Conservation (phyloP, 805 yeast genomes). For the Candida sanyiensis region DNA sequence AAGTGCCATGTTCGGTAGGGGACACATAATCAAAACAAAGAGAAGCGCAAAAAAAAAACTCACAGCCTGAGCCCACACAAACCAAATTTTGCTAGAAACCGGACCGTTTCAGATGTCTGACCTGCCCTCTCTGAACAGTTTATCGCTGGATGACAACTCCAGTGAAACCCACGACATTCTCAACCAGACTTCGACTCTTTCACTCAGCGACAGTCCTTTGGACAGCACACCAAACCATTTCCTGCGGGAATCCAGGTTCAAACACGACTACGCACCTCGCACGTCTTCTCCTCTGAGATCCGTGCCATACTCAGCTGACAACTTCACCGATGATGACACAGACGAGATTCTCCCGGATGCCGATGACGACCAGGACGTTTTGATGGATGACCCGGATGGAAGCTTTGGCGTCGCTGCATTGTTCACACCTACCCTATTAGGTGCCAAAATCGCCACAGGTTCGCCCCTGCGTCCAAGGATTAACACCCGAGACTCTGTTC, state of each 20-base stretch:
- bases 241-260: conserved; percentile 1
- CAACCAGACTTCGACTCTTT: neutral
- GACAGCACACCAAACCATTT: conserved; percentile 5
- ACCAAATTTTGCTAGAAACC: too few relatives aligned
- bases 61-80: too few relatives aligned
- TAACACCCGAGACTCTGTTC: neutral
- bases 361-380: conserved; percentile 8
- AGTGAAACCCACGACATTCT: conserved; percentile 1
- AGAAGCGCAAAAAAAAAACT: too few relatives aligned
- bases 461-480: conserved; percentile 10
- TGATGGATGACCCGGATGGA: conserved; percentile 10
- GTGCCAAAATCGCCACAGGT: conserved; percentile 23
- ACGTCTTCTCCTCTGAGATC: conserved; percentile 14
- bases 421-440: conserved; percentile 23
- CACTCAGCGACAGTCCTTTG: conserved; percentile 2
- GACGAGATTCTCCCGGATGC: conserved; percentile 1
- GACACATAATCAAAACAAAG: too few relatives aligned
- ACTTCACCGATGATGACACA: neutral
- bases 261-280: conserved; percentile 18
- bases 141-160: neutral
- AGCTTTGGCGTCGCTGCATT: conserved; percentile 4
- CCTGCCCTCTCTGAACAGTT: neutral
- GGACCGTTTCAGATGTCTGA: too few relatives aligned
- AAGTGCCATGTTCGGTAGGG: too few relatives aligned
- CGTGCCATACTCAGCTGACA: conserved; percentile 2